Evolutionary conservation across 2,329 filamentous ascomycete species (phyloP).

Genomic region (Ophiocordyceps polyrhachis-furcata): DNA sequence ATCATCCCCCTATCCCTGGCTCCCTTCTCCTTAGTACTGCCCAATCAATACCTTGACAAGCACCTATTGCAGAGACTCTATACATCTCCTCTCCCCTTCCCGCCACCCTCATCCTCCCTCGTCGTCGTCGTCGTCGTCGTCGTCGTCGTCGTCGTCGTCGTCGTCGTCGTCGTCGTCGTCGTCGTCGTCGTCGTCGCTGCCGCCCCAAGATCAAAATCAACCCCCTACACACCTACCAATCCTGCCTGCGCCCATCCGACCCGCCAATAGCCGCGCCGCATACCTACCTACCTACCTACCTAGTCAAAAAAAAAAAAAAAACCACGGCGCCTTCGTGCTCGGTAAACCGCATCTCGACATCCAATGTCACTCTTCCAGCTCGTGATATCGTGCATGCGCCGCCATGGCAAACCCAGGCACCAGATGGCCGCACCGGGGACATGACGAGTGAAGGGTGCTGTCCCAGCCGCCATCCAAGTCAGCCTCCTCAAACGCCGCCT

Average conservation of each 20-base stretch:
- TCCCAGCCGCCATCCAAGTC: slow-evolving; percentile 12
- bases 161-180: no score
- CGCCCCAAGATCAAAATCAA: neutral
- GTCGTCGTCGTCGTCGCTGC: neutral
- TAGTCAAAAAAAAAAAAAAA: no score
- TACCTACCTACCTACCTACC: neutral
- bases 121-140: no score
- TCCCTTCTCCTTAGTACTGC: no score
- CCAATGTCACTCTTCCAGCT: slow-evolving; percentile 9
- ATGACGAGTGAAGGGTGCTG: slow-evolving; percentile 13
- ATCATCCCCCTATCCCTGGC: neutral
- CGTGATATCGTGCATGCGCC: slow-evolving; percentile 28
- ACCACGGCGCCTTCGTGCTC: neutral
- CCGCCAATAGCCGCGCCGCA: neutral
- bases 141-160: neutral
- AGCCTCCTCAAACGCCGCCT: slow-evolving; percentile 3
- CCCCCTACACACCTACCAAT: neutral
- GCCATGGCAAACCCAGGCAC: slow-evolving; percentile 39
- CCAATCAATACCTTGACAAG: no score
- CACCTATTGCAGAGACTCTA: no score
- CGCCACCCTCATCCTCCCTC: no score
- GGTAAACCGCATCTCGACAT: neutral
- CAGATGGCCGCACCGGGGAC: slow-evolving; percentile 29
- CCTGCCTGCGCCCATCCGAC: neutral
- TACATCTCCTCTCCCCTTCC: no score